Evolutionary conservation across 163 green algal species (phyloP).

Genomic region (Prototheca wickerhamii): DNA sequence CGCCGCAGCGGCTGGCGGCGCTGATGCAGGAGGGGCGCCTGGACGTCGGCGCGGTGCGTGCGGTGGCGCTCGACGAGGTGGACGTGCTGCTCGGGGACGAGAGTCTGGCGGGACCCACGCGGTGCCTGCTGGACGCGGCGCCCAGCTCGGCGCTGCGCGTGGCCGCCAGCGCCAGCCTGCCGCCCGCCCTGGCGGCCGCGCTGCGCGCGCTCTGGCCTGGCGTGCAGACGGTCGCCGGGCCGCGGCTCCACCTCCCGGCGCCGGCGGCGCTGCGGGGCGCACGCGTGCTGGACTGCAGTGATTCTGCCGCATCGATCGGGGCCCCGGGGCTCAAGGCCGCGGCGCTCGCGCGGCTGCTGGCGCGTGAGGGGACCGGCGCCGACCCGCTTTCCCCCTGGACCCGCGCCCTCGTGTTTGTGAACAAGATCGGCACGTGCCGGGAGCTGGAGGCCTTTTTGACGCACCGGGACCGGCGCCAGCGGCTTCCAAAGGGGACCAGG

Average conservation of each 20-base stretch:
- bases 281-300: conserved; percentile 79
- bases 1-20: conserved; percentile 50
- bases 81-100: conserved; percentile 56
- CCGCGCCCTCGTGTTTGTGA: conserved; percentile 82
- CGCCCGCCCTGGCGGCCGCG: conserved; percentile 3
- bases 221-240: background rate
- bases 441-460: conserved; percentile 82
- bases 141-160: background rate
- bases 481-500: background rate
- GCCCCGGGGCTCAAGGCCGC: conserved; percentile 70
- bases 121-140: background rate
- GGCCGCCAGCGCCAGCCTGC: conserved; percentile 5
- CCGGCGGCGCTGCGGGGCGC: background rate
- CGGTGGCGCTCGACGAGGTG: conserved; percentile 81
- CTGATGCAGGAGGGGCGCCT: conserved; percentile 43
- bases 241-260: background rate
- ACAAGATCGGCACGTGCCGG: conserved; percentile 90
- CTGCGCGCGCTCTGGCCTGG: conserved; percentile 4
- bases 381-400: no score
- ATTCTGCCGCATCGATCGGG: no score
- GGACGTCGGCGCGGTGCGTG: background rate
- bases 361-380: conserved; percentile 12
- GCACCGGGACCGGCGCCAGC: conserved; percentile 17
- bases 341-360: conserved; percentile 40
- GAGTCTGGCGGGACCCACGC: background rate